These are phyloP conservation scores for Lactarius sp. DNA, from an alignment of 768 basidiomycete genomes.

Conservation along the genomic window DNA sequence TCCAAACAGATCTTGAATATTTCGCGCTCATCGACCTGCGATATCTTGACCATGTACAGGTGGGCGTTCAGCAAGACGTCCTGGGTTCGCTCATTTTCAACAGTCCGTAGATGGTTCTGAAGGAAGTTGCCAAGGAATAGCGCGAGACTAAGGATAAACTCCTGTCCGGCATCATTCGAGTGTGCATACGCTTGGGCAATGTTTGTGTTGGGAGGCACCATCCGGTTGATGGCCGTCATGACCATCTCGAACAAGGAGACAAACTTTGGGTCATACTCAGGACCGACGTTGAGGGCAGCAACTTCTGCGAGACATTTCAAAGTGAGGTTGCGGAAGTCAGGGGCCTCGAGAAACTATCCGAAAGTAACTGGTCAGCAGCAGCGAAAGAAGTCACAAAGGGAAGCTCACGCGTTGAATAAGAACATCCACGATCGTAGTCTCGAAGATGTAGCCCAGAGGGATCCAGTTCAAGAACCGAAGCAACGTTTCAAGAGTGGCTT, in stretches of 20 bases:
- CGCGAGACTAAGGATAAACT: conserved; percentile 94
- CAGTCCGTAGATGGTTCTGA: conserved; percentile 85
- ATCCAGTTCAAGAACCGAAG: conserved; percentile 99
- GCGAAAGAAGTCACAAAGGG: conserved; percentile 2
- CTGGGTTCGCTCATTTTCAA: conserved; percentile 86
- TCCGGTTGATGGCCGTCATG: conserved; percentile 94
- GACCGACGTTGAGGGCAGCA: conserved; percentile 87
- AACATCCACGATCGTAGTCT: conserved; percentile 94
- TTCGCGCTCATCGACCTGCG: conserved; percentile 96
- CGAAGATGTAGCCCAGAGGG: conserved; percentile 97
- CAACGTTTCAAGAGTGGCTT: conserved; percentile 89
- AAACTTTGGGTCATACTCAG: conserved; percentile 98
- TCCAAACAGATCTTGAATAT: conserved; percentile 99
- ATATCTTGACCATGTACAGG: conserved; percentile 96
- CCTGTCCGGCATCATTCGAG: conserved; percentile 89
- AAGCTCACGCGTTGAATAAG: conserved; percentile 80
- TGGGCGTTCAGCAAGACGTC: conserved; percentile 95
- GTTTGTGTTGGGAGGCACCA: conserved; percentile 94
- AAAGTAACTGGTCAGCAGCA: conserved; percentile 21
- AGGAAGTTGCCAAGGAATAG: conserved; percentile 98
- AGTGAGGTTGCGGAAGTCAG: conserved; percentile 96
- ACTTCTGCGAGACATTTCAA: conserved; percentile 97
- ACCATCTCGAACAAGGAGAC: conserved; percentile 97
- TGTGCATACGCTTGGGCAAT: conserved; percentile 89
- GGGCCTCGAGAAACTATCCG: conserved; percentile 88